Base-by-base conservation (phyloP, 345 rosid species). In the Lepidium didymum region DNA sequence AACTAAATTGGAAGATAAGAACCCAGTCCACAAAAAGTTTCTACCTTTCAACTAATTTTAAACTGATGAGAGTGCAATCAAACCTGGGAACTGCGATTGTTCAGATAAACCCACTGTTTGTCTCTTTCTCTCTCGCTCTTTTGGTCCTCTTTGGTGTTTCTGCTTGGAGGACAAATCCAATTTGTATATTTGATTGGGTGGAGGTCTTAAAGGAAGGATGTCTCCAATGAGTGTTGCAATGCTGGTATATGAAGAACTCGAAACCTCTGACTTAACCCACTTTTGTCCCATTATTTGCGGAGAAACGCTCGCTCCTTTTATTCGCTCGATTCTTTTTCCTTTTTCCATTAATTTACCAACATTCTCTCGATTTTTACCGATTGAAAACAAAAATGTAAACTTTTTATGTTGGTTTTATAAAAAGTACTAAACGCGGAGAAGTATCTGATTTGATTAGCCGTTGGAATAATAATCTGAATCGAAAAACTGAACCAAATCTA, bases 271-370 rank as follows among this genome's bases (percentile, higher is more conserved):
- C 46, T 60, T 16, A 7, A 55, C 16, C 50, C 40, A 50, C 61
- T 57, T 57, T 57, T 57, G 77, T 42, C 62, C 67, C 77, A 23
- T 58, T 56, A 58, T 59, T 58, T 65, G 72, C 77, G 67, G 67
- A 62, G 75, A 62, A 71, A 53, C 54, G 37, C 56, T 52, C 45
- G 10, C 16, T 31, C 33, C 2, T 53, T 43, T 47, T 62, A 0
- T 31, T 33, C 10, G 10, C 41, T 59, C 21, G 7, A 1, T 40
- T 23, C 42, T 23, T 58, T 23, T 16, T 44, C 16, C 15, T 44
- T 13, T 15, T 36, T 10, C 11, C 13, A 29, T 29, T 6, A 5
- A 29, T 29, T 29, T 29, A 29, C 33, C 7, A 29, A 29, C 33
- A 29, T 29, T 29, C 7, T 29, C 1, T 29, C 13, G 50, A 46